phyloP scores from a whole-genome alignment of 768 basidiomycete genomes.

The Amanita muscaria region DNA sequence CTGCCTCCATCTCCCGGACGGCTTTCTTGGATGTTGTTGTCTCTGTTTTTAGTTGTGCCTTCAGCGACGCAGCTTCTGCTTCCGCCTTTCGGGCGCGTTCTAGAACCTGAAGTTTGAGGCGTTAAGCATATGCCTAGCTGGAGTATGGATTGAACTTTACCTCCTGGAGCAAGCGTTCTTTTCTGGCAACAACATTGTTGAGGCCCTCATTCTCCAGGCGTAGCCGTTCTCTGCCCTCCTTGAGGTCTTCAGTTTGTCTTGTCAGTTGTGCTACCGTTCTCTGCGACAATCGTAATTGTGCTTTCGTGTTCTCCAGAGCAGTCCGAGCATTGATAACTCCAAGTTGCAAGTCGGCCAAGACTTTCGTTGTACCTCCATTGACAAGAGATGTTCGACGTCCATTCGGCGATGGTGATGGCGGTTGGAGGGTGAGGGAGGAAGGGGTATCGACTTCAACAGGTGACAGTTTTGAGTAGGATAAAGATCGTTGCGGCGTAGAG shows the following conservation, averaged over 20 bases:
- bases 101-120: slow-evolving; percentile 41
- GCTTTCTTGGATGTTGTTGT: slow-evolving; percentile 65
- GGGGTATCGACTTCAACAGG: slow-evolving; percentile 29
- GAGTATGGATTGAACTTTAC: slow-evolving; percentile 25
- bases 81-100: slow-evolving; percentile 85
- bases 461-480: slow-evolving; percentile 20
- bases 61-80: slow-evolving; percentile 58
- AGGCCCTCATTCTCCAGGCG: slow-evolving; percentile 80
- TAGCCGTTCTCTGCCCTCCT: slow-evolving; percentile 77
- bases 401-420: slow-evolving; percentile 41
- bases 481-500: slow-evolving; percentile 25
- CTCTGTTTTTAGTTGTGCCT: slow-evolving; percentile 66
- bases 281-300: slow-evolving; percentile 74
- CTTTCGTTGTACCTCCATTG: slow-evolving; percentile 78
- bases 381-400: slow-evolving; percentile 47
- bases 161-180: slow-evolving; percentile 83
- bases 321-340: slow-evolving; percentile 73
- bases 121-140: not conserved
- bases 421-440: slow-evolving; percentile 32
- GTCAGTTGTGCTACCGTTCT: slow-evolving; percentile 78
- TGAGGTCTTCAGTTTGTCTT: slow-evolving; percentile 80
- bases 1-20: slow-evolving; percentile 71
- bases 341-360: slow-evolving; percentile 78
- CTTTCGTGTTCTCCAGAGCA: slow-evolving; percentile 80
- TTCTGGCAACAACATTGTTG: slow-evolving; percentile 81